Percentiles rank a stretch among this genome's conserved stretches.
Conservation (phyloP, 768 basidiomycete species). For the Russula vinacea region DNA sequence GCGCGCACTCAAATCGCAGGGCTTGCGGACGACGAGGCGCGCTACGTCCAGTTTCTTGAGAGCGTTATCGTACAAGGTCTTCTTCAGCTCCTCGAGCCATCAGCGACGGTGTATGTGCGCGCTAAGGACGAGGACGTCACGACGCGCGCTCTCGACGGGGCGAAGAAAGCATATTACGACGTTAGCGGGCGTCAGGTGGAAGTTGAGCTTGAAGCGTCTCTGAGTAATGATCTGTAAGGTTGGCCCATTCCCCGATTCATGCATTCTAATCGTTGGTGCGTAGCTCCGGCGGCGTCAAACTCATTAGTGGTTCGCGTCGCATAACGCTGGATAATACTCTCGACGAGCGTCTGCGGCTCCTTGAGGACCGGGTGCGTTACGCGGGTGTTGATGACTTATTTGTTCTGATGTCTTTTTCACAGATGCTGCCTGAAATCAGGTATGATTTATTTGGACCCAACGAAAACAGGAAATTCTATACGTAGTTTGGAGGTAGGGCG, state of each 20-base stretch:
- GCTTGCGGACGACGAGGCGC: slow-evolving; percentile 60
- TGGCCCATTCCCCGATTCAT: not conserved
- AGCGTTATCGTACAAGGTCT: slow-evolving; percentile 82
- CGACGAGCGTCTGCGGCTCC: slow-evolving; percentile 81
- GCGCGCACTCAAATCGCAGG: slow-evolving; percentile 62
- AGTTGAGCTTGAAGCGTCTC: slow-evolving; percentile 55
- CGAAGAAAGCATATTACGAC: slow-evolving; percentile 65
- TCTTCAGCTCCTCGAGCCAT: slow-evolving; percentile 75
- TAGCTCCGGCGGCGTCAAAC: slow-evolving; percentile 83
- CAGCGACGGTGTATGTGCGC: slow-evolving; percentile 63
- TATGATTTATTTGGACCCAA: slow-evolving; percentile 86
- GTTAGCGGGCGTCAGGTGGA: slow-evolving; percentile 68
- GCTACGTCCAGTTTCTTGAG: slow-evolving; percentile 81
- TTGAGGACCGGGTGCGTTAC: slow-evolving; percentile 79
- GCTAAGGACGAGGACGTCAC: slow-evolving; percentile 61
- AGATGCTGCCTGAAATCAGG: slow-evolving; percentile 97
- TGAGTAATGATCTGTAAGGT: slow-evolving; percentile 67
- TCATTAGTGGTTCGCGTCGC: slow-evolving; percentile 65
- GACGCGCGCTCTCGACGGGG: slow-evolving; percentile 60
- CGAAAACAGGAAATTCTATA: slow-evolving; percentile 89
- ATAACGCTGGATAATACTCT: slow-evolving; percentile 94
- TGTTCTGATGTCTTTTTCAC: slow-evolving; percentile 5
- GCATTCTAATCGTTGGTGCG: not conserved
- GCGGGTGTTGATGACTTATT: too few species aligned
- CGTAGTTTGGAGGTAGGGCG: slow-evolving; percentile 37